These are phyloP conservation scores for Evernia prunastri DNA, from an alignment of 495 filamentous ascomycete genomes.

Conservation along the genomic window DNA sequence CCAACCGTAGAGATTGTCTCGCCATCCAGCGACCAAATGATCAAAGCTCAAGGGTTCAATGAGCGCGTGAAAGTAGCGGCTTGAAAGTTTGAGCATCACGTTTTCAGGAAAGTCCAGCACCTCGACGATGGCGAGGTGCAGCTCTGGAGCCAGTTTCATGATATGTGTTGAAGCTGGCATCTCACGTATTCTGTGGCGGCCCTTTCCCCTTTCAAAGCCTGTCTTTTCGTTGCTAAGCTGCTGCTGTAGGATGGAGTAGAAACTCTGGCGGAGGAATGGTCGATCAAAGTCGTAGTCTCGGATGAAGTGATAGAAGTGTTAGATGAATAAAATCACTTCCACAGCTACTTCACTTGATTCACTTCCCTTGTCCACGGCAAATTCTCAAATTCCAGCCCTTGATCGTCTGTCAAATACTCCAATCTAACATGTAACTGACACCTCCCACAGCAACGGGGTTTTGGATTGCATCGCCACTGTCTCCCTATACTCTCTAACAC, in stretches of 20 bases:
- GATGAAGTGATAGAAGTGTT: too few species aligned
- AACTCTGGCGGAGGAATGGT: too few species aligned
- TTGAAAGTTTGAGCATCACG: conserved; percentile 2
- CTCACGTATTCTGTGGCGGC: background rate
- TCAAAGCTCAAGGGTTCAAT: background rate
- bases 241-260: too few species aligned
- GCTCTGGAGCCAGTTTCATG: conserved; percentile 4
- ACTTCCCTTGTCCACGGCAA: too few species aligned
- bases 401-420: too few species aligned
- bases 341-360: too few species aligned
- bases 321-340: too few species aligned
- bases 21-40: background rate
- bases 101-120: background rate
- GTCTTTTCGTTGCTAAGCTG: background rate
- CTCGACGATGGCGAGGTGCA: conserved; percentile 1
- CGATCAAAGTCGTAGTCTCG: too few species aligned
- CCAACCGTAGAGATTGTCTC: too few species aligned
- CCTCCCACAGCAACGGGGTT: background rate
- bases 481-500: background rate
- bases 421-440: background rate
- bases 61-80: conserved; percentile 1
- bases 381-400: too few species aligned
- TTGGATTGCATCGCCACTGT: background rate
- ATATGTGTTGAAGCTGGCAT: background rate
- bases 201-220: background rate